Evolutionary conservation across 192 early-diverging fungal genomes (phyloP).

Genomic region (Martensiomyces pterosporus): DNA sequence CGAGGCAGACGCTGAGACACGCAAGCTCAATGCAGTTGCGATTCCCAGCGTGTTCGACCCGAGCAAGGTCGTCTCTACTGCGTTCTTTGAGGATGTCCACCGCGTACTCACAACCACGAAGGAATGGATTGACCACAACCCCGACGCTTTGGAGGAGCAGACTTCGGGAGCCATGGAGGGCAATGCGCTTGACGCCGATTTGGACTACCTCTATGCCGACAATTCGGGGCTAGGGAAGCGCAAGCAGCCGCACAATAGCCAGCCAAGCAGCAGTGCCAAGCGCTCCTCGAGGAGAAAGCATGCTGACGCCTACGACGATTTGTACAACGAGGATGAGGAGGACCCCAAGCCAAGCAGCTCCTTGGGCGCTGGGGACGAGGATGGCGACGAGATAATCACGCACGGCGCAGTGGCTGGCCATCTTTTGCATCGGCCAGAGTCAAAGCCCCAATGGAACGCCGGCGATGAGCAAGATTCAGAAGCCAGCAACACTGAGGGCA

Average conservation of each 20-base stretch:
- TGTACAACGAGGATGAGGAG: constrained; percentile 50
- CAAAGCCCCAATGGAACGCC: too few relatives aligned
- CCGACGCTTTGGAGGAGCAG: background rate
- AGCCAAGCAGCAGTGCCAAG: background rate
- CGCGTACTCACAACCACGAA: constrained; percentile 23
- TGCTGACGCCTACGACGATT: constrained; percentile 24
- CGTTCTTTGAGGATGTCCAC: constrained; percentile 38
- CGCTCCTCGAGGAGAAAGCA: background rate
- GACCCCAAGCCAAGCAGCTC: constrained; percentile 22
- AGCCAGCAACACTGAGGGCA: constrained; percentile 13
- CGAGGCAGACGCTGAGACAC: constrained; percentile 53
- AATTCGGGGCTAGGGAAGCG: background rate
- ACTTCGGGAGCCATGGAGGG: background rate
- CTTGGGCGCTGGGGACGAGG: background rate
- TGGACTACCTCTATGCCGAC: constrained; percentile 41
- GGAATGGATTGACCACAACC: constrained; percentile 36
- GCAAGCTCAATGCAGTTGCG: constrained; percentile 11
- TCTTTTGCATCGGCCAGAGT: too few relatives aligned
- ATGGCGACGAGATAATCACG: background rate
- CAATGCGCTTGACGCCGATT: constrained; percentile 12
- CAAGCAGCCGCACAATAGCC: background rate
- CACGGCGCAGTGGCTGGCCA: background rate
- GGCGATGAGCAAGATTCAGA: constrained; percentile 14
- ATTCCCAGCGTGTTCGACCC: constrained; percentile 9
- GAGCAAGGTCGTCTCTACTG: constrained; percentile 9